These are phyloP conservation scores for Pogostemon cablin DNA, from an alignment of 257 asterid species.

Conservation along the genomic window DNA sequence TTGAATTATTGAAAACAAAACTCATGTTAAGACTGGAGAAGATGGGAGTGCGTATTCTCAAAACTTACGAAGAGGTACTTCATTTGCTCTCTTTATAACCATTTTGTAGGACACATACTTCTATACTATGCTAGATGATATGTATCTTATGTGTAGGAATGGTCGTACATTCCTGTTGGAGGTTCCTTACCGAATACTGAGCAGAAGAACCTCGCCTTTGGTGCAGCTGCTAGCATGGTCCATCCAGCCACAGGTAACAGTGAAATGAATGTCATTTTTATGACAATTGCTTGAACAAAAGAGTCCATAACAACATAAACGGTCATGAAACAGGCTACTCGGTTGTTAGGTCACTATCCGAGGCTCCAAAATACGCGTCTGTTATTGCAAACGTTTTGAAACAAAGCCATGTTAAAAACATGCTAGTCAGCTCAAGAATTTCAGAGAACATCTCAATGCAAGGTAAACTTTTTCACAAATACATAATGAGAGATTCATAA, in stretches of 20 bases:
- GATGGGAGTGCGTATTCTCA: slow-evolving; percentile 76
- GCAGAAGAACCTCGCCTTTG: slow-evolving; percentile 97
- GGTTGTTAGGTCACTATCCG: slow-evolving; percentile 93
- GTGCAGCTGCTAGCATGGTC: slow-evolving; percentile 99
- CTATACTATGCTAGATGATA: slow-evolving; percentile 2
- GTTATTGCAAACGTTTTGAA: slow-evolving; percentile 74
- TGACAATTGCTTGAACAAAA: slow-evolving; percentile 18
- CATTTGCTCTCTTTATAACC: neutral
- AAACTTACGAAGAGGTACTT: slow-evolving; percentile 87
- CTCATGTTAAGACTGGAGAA: slow-evolving; percentile 85
- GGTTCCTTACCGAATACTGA: slow-evolving; percentile 97
- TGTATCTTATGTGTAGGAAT: slow-evolving; percentile 59
- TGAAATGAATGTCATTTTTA: neutral
- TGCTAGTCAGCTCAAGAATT: slow-evolving; percentile 44
- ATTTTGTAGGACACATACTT: slow-evolving; percentile 2
- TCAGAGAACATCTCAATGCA: slow-evolving; percentile 67
- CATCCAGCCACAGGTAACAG: slow-evolving; percentile 96
- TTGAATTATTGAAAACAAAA: slow-evolving; percentile 74
- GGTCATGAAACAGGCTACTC: slow-evolving; percentile 69
- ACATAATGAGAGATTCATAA: neutral
- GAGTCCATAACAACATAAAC: neutral
- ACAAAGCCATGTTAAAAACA: slow-evolving; percentile 47
- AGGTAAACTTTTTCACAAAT: slow-evolving; percentile 50
- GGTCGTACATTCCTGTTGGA: slow-evolving; percentile 99
- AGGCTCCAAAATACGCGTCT: slow-evolving; percentile 94